Conservation (phyloP, 176 grass and related monocot genomes). For the Aegilops tauschii region DNA sequence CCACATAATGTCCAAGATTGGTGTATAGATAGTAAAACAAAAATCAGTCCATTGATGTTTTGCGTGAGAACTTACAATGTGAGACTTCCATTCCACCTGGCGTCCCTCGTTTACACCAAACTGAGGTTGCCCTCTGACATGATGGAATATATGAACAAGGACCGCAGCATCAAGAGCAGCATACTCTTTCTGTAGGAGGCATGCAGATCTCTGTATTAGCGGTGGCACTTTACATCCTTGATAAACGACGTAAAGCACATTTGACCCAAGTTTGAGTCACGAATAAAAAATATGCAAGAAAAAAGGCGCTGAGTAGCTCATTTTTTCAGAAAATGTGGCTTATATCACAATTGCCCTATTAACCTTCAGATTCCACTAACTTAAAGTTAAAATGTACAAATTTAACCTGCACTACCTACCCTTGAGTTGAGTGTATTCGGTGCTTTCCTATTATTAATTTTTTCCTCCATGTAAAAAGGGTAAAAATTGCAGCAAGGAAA, state of each 20-base stretch:
- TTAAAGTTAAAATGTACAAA: neutral
- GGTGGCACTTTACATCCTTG: neutral
- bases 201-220: neutral
- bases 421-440: neutral
- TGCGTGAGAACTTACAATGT: constrained; percentile 56
- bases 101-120: constrained; percentile 50
- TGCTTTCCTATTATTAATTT: neutral
- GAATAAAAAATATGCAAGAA: no score
- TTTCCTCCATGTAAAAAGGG: neutral
- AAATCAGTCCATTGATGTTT: neutral
- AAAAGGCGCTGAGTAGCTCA: neutral
- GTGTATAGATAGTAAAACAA: neutral
- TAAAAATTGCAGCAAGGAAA: neutral
- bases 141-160: constrained; percentile 89
- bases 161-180: constrained; percentile 88
- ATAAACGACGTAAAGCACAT: neutral
- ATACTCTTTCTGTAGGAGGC: constrained; percentile 77
- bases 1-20: neutral
- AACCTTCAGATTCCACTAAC: neutral
- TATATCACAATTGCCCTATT: neutral
- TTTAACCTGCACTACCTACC: neutral
- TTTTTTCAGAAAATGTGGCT: neutral
- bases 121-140: constrained; percentile 56
- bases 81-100: constrained; percentile 84
- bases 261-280: neutral